phyloP scores from a whole-genome alignment of 176 grass and related monocot species.

The Raddia guianensis region DNA sequence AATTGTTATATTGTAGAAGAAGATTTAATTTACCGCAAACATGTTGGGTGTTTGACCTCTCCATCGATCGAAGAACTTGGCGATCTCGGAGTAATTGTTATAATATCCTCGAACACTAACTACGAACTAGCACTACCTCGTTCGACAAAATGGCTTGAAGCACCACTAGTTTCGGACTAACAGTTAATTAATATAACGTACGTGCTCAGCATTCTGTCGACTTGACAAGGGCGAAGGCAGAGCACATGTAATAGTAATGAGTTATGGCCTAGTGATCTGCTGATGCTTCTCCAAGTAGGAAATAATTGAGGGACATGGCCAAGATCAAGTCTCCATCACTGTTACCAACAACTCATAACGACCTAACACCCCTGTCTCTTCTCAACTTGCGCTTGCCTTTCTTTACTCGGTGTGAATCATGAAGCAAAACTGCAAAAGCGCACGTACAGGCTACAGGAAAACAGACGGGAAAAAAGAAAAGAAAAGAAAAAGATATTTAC shows the following conservation, averaged over 20 bases:
- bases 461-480: neutral
- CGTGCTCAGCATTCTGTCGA: neutral
- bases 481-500: neutral
- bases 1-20: neutral
- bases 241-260: neutral
- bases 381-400: constrained; percentile 37
- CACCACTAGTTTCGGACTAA: constrained; percentile 15
- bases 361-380: constrained; percentile 42
- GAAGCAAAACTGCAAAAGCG: constrained; percentile 11
- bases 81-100: neutral
- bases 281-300: constrained; percentile 4
- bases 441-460: neutral
- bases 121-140: neutral
- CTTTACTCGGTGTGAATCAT: constrained; percentile 33
- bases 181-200: neutral
- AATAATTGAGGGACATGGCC: constrained; percentile 31
- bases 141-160: neutral
- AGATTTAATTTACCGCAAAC: constrained; percentile 9
- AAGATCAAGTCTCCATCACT: constrained; percentile 24
- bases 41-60: constrained; percentile 4
- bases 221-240: neutral
- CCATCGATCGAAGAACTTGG: neutral
- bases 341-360: constrained; percentile 37
- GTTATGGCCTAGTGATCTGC: neutral
- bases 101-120: constrained; percentile 35